phyloP scores from a whole-genome alignment of 768 basidiomycete species.

The Boletellus ananiceps region DNA sequence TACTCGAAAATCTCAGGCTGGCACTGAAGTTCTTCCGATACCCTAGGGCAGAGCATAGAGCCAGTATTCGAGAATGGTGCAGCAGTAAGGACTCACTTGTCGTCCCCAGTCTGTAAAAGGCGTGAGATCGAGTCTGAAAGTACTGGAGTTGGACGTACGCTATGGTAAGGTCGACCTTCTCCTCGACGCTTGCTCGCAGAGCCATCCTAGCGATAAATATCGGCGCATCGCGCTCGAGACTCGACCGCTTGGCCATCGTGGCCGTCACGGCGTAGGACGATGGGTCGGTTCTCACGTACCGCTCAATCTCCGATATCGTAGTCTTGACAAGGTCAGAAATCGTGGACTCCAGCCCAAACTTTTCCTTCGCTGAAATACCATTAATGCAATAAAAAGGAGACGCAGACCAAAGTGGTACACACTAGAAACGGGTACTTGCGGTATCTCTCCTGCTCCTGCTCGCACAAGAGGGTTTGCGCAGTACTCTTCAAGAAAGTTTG shows the following conservation, averaged over 20 bases:
- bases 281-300: background rate
- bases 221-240: background rate
- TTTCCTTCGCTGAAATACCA: background rate
- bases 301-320: background rate
- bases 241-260: background rate
- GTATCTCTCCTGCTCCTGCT: background rate
- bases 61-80: no score
- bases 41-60: background rate
- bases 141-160: background rate
- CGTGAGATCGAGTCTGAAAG: background rate
- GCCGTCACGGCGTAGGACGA: background rate
- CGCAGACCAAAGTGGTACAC: background rate
- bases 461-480: background rate
- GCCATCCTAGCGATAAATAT: background rate
- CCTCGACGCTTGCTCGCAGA: background rate
- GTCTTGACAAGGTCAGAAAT: background rate
- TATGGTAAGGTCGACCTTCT: background rate
- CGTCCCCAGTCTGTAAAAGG: background rate
- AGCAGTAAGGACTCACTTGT: background rate
- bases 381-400: background rate
- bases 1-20: background rate
- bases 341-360: background rate
- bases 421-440: background rate
- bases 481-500: background rate
- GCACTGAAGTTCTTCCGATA: constrained; percentile 1